Percentiles rank a stretch among this genome's conserved stretches.
phyloP scores from a whole-genome alignment of 2,329 filamentous ascomycete species.

The Claviceps sp. region DNA sequence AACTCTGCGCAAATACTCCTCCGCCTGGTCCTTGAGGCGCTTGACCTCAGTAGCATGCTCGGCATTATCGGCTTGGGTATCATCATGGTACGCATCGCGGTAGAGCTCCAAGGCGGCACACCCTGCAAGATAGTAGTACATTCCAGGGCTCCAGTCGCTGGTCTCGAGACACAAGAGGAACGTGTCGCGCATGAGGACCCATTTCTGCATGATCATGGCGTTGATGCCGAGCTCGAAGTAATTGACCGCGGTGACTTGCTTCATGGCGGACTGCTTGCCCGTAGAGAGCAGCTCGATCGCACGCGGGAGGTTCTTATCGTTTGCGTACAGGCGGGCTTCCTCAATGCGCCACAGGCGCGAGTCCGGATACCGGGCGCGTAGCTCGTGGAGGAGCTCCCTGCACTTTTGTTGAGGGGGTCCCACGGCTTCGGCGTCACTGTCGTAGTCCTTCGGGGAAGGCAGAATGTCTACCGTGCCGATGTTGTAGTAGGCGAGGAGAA shows the following conservation, averaged over 20 bases:
- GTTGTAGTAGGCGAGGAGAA: slow-evolving; percentile 79
- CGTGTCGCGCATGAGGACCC: slow-evolving; percentile 55
- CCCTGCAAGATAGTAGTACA: slow-evolving; percentile 85
- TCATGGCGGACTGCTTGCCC: slow-evolving; percentile 56
- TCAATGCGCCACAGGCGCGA: slow-evolving; percentile 80
- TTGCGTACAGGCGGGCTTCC: slow-evolving; percentile 64
- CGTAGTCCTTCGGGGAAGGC: slow-evolving; percentile 41
- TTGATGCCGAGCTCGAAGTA: slow-evolving; percentile 74
- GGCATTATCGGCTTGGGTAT: slow-evolving; percentile 25
- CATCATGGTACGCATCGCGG: slow-evolving; percentile 37
- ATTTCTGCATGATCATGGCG: slow-evolving; percentile 67
- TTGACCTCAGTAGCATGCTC: slow-evolving; percentile 29
- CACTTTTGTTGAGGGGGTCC: slow-evolving; percentile 63
- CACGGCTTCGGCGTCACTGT: slow-evolving; percentile 43
- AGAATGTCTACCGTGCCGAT: slow-evolving; percentile 84
- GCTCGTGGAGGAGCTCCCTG: slow-evolving; percentile 51
- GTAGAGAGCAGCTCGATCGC: slow-evolving; percentile 52
- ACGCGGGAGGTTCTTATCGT: slow-evolving; percentile 49
- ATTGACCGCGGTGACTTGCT: slow-evolving; percentile 74
- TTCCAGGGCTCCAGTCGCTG: slow-evolving; percentile 79
- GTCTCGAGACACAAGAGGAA: slow-evolving; percentile 66
- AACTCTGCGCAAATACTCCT: slow-evolving; percentile 57
- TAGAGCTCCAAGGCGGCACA: slow-evolving; percentile 71
- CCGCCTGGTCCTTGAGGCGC: slow-evolving; percentile 48
- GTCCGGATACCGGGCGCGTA: slow-evolving; percentile 67